phyloP scores from a whole-genome alignment of 2,329 filamentous ascomycete species.

The Leptosphaerulina australis region DNA sequence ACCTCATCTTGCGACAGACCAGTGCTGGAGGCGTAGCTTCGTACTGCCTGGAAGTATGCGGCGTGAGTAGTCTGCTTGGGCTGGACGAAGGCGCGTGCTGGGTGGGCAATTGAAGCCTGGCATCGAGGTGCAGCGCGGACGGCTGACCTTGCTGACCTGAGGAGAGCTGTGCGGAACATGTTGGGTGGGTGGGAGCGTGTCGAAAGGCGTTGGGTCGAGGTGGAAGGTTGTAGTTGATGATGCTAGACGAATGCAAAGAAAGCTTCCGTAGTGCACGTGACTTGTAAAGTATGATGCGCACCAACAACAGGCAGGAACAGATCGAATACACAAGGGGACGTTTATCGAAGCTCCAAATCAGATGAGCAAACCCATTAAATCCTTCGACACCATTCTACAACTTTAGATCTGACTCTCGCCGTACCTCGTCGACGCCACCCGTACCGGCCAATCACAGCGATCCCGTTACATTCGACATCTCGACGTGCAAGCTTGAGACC shows the following conservation, averaged over 20 bases:
- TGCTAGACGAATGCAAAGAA: conserved; percentile 30
- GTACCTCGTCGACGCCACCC: conserved; percentile 24
- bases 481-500: conserved; percentile 28
- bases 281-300: not conserved
- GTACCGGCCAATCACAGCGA: conserved; percentile 41
- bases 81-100: conserved; percentile 66
- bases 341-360: not conserved
- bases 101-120: conserved; percentile 61
- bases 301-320: conserved; percentile 1
- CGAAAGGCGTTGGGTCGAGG: conserved; percentile 30
- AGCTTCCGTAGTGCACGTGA: conserved; percentile 18
- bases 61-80: conserved; percentile 66
- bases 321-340: not conserved
- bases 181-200: conserved; percentile 46
- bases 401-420: conserved; percentile 20
- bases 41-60: conserved; percentile 69
- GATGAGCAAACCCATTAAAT: not conserved
- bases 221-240: conserved; percentile 23
- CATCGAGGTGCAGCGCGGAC: conserved; percentile 51
- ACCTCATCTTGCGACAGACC: conserved; percentile 83
- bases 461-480: conserved; percentile 31
- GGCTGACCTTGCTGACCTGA: conserved; percentile 72
- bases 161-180: conserved; percentile 90
- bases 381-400: conserved; percentile 1
- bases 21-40: conserved; percentile 85